Base-by-base conservation (phyloP, 192 early-diverging fungal species). In the Gorgonomyces haynaldii region DNA sequence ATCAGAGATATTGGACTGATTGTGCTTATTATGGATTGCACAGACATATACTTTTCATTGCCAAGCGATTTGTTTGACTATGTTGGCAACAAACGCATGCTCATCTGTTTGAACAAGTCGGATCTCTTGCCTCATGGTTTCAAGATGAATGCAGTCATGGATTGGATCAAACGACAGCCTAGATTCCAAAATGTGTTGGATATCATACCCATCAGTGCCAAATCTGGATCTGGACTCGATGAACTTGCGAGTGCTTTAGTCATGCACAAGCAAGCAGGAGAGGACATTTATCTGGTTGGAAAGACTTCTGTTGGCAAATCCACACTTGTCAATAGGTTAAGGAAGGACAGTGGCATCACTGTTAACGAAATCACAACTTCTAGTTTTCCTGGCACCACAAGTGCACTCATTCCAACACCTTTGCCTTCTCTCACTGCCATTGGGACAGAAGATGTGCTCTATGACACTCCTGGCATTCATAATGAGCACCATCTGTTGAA, bases 261-360 rank as follows among this genome's bases (percentile, higher is more conserved):
- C 3, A 22, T 21, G 12, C 4, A 4, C 20, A 21, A 21, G 4
- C 16, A 46, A 27, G 4, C 4, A 7, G 16, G 16, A 16, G 30
- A 46, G 27, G 28, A 46, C 23, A 30, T 16, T 22, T 46, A 46
- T 16, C 16, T 46, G 20, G 45, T 46, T 2, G 45, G 45, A 8
- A 21, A 16, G 7, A 46, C 45, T 20, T 21, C 5, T 30, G 45
- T 35, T 20, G 45, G 45, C 5, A 46, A 46, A 30, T 46, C 45
- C 8, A 21, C 45, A 16, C n/a, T 46, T 10, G 23, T 46, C 17
- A 46, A 46, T n/a, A n/a, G n/a, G n/a, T n/a, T n/a, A n/a, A n/a
- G n/a, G n/a, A n/a, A n/a, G n/a, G n/a, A n/a, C 3, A 2, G 4
- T 46, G 6, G 26, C 6, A 16, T 22, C 28, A 4, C 20, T 26